Evolutionary conservation across 2,329 filamentous ascomycete genomes (phyloP).

Genomic region (Colletotrichum zoysiae): DNA sequence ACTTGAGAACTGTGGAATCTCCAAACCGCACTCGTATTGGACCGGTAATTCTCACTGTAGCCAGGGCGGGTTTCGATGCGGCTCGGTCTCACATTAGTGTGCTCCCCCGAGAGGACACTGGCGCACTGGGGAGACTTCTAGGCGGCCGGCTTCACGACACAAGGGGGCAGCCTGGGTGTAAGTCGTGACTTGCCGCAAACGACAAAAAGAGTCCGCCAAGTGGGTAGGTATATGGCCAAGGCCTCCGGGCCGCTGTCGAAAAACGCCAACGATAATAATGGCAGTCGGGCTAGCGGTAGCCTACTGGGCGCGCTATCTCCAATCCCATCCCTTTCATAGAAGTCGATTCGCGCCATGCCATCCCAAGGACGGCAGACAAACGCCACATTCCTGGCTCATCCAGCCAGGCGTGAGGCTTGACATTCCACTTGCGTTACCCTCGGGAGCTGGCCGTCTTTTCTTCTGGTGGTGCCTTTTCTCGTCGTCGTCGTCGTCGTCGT

Average conservation of each 20-base stretch:
- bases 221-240: neutral
- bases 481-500: neutral
- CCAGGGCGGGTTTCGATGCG: neutral
- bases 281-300: slow-evolving; percentile 9
- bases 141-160: neutral
- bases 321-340: slow-evolving; percentile 40
- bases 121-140: neutral
- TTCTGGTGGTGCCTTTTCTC: slow-evolving; percentile 9
- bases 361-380: slow-evolving; percentile 23
- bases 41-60: neutral
- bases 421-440: slow-evolving; percentile 32
- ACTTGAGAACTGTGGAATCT: neutral
- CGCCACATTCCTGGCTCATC: slow-evolving; percentile 32
- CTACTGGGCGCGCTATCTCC: slow-evolving; percentile 25
- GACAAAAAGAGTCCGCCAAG: neutral
- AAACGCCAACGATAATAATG: slow-evolving; percentile 14
- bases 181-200: neutral
- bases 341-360: slow-evolving; percentile 36
- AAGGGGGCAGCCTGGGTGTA: neutral
- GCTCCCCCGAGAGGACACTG: neutral
- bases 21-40: neutral
- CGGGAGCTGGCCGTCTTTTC: slow-evolving; percentile 18
- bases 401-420: slow-evolving; percentile 15
- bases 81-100: neutral
- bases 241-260: neutral